Percentiles rank a stretch among this genome's conserved stretches.
phyloP scores from a whole-genome alignment of 306 rosid species.

The Biancaea sappan region DNA sequence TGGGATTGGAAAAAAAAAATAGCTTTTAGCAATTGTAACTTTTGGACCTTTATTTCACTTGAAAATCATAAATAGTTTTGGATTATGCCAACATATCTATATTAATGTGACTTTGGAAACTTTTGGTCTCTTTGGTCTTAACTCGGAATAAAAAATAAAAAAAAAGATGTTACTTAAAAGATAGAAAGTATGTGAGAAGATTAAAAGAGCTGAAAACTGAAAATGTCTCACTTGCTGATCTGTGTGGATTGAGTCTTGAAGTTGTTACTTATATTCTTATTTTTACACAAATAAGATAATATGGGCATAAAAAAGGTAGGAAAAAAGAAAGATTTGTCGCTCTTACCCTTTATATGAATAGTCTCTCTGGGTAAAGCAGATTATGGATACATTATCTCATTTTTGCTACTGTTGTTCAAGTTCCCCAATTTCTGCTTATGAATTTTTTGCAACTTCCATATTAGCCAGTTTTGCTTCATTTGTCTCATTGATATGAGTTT shows the following conservation, averaged over 20 bases:
- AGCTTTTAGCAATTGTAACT: neutral
- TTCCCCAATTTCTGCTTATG: neutral
- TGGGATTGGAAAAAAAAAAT: neutral
- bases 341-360: conserved; percentile 3
- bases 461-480: neutral
- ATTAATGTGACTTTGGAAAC: neutral
- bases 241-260: neutral
- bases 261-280: neutral
- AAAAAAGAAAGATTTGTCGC: neutral
- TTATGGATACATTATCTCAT: neutral
- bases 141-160: too few species aligned
- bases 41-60: neutral
- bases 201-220: neutral
- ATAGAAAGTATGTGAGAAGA: neutral
- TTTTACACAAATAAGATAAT: neutral
- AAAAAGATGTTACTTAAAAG: neutral
- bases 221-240: neutral
- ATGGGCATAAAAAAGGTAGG: neutral
- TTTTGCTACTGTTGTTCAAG: neutral
- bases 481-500: neutral
- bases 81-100: neutral
- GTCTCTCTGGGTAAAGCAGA: conserved; percentile 8
- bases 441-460: conserved; percentile 4
- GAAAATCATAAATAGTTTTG: neutral
- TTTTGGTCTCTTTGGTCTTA: neutral